Base-by-base conservation (phyloP, 2,329 filamentous ascomycete genomes). In the Cercospora citrullina region DNA sequence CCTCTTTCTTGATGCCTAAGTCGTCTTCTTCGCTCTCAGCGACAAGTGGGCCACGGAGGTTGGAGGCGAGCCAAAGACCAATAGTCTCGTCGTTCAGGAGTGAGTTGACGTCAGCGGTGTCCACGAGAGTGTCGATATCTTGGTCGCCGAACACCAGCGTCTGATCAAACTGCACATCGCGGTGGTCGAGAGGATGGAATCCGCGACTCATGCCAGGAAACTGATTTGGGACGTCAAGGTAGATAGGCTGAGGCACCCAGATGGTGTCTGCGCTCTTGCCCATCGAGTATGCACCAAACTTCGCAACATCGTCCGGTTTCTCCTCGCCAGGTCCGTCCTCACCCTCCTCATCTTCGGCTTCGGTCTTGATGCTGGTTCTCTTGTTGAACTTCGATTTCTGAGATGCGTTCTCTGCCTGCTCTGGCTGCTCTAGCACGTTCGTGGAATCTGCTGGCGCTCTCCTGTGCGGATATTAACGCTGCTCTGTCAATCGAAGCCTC, bases 161-260 rank as follows among this genome's bases (percentile, higher is more conserved):
- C 48, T 64, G 61, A 51, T 57, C 61, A 6, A 64, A 64, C 7
- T 28, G 45, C 16, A 64, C 18, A 51, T 64, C 48, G 8, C 23
- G 48, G 21, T 30, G 45, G 33, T 39, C 33, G 61, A 64, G 18
- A 1, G n/a, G 45, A 18, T 39, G 45, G 10, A 64, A 64, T 31
- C 61, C 45, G 16, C 45, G 28, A 5, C 23, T 23, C 61, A 55
- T 53, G n/a, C 61, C 61, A 14, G 61, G 31, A n/a, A 55, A 53
- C 48, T 64, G 61, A 5, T 64, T 57, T n/a, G 30, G 30, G 16
- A 36, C 30, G 21, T 64, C 61, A 10, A 18, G 16, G 26, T 64
- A 64, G 23, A 57, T 26, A 4, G 61, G 61, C 30, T 64, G 61
- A 4, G 48, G 48, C 14, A 57, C 21, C 65, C 65, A 58, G 30